phyloP scores from a whole-genome alignment of 768 basidiomycete genomes.

The Suillus hirtellus region DNA sequence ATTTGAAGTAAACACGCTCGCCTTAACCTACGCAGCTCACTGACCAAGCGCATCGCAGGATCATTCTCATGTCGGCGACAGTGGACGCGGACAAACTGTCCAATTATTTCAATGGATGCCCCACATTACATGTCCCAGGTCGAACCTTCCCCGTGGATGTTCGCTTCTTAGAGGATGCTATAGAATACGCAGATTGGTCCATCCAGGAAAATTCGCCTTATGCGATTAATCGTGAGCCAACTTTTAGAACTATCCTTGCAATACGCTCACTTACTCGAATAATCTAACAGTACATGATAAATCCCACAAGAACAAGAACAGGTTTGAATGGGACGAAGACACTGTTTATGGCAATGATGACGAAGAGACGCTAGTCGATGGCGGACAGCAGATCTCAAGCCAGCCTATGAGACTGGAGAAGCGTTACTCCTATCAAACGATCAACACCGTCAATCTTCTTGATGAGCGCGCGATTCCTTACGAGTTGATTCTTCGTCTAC shows the following conservation, averaged over 20 bases:
- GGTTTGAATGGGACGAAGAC: slow-evolving; percentile 82
- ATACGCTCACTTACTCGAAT: slow-evolving; percentile 2
- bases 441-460: slow-evolving; percentile 76
- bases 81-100: slow-evolving; percentile 91
- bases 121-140: slow-evolving; percentile 86
- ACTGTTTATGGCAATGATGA: slow-evolving; percentile 60
- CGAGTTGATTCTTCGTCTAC: slow-evolving; percentile 80
- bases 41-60: slow-evolving; percentile 43
- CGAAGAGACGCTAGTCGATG: slow-evolving; percentile 39
- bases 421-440: slow-evolving; percentile 76
- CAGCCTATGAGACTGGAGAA: slow-evolving; percentile 61
- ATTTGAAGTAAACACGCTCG: slow-evolving; percentile 67
- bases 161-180: slow-evolving; percentile 86
- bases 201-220: slow-evolving; percentile 82
- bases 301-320: slow-evolving; percentile 59
- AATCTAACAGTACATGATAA: slow-evolving; percentile 54
- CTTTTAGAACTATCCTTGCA: background rate
- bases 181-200: slow-evolving; percentile 78
- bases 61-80: slow-evolving; percentile 97
- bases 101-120: slow-evolving; percentile 82
- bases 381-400: slow-evolving; percentile 13
- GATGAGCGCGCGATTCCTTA: slow-evolving; percentile 90
- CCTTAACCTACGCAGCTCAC: background rate
- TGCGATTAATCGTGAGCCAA: slow-evolving; percentile 61
- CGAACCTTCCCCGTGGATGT: slow-evolving; percentile 92